These are phyloP conservation scores for Pterothamnion heteromorphum DNA, from an alignment of 31 red algal species.

Conservation along the genomic window DNA sequence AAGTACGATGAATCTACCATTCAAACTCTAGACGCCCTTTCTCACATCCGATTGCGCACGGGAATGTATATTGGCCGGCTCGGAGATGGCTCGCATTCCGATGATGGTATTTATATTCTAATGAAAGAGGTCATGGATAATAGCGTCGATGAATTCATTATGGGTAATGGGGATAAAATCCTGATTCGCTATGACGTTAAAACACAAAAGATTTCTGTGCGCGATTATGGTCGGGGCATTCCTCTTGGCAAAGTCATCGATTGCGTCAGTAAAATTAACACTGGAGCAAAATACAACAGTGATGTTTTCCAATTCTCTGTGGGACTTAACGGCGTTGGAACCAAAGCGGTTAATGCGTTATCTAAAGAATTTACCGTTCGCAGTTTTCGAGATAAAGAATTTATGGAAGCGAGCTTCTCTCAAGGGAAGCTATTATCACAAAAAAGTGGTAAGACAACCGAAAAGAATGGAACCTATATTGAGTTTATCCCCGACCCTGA, in stretches of 20 bases:
- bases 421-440: not conserved
- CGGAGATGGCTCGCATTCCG: constrained; percentile 9
- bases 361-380: constrained; percentile 17
- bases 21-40: not conserved
- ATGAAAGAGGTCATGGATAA: constrained; percentile 43
- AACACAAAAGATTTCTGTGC: not conserved
- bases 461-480: constrained; percentile 18
- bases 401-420: not conserved
- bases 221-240: constrained; percentile 48
- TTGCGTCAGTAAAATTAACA: constrained; percentile 30
- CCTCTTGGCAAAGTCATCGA: constrained; percentile 40
- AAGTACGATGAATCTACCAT: constrained; percentile 33
- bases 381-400: not conserved
- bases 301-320: constrained; percentile 35
- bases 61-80: constrained; percentile 46
- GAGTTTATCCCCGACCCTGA: not conserved
- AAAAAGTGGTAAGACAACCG: not conserved
- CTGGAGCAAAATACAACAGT: constrained; percentile 37
- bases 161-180: constrained; percentile 38
- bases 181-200: not conserved
- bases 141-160: constrained; percentile 37
- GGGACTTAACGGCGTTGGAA: constrained; percentile 42
- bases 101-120: constrained; percentile 47
- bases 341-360: constrained; percentile 42
- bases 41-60: constrained; percentile 33